Percentiles rank a stretch among this genome's conserved stretches.
Conservation (phyloP, 2,329 filamentous ascomycete species). For the Chrysoporthe puriensis region DNA sequence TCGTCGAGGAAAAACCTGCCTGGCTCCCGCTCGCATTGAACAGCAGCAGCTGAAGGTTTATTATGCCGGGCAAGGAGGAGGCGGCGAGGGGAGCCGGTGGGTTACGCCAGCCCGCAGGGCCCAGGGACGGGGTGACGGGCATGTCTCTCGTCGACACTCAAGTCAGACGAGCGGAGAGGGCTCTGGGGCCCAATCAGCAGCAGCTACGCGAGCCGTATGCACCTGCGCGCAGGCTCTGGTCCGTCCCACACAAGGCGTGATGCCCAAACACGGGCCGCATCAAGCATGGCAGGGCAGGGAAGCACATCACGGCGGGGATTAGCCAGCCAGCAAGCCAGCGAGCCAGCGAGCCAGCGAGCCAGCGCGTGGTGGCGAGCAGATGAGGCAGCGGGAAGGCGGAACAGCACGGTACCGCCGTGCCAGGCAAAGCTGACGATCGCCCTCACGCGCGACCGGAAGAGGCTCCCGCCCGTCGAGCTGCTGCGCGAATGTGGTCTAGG, state of each 20-base stretch:
- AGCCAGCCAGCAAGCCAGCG: too few relatives aligned
- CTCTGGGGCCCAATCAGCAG: neutral
- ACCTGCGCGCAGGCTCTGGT: neutral
- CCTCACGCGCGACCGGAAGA: neutral
- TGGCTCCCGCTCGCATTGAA: neutral
- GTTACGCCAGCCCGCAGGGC: slow-evolving; percentile 1
- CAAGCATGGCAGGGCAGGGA: neutral
- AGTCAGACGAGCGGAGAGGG: neutral
- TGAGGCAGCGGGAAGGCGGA: neutral
- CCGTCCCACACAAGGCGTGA: neutral
- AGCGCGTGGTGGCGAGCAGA: neutral
- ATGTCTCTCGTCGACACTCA: neutral
- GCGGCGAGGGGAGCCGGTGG: neutral
- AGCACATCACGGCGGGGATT: neutral
- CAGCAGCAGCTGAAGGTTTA: neutral
- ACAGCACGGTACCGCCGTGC: neutral
- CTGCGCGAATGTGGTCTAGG: neutral
- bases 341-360: too few relatives aligned
- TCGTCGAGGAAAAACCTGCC: neutral
- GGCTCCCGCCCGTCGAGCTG: too few relatives aligned
- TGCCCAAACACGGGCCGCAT: neutral
- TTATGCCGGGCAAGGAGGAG: neutral
- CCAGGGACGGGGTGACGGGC: neutral
- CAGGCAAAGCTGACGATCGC: neutral
- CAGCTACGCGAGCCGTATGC: neutral